phyloP scores from a whole-genome alignment of 352 stramenopile genomes.

The Phytophthora pinifolia region DNA sequence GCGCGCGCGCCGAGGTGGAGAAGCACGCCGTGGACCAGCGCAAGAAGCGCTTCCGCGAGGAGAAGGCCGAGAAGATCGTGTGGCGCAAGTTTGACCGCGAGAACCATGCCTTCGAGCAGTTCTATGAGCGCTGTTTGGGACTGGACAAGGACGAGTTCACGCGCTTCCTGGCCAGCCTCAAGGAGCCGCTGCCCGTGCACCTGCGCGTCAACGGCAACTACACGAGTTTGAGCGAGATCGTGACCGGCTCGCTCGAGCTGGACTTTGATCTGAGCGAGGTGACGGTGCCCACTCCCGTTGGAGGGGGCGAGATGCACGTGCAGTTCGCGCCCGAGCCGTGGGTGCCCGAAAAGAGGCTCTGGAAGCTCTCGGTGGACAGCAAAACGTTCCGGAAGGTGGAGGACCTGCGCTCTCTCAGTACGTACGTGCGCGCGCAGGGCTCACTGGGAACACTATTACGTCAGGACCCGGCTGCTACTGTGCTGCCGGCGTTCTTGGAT shows the following conservation, averaged over 20 bases:
- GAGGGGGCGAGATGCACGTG: conserved; percentile 56
- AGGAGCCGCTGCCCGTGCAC: conserved; percentile 74
- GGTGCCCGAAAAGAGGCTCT: conserved; percentile 61
- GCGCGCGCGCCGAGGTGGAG: conserved; percentile 50
- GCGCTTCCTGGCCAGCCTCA: conserved; percentile 79
- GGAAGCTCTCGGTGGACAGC: conserved; percentile 75
- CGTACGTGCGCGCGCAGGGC: conserved; percentile 92
- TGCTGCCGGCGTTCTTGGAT: conserved; percentile 94
- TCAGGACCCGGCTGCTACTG: conserved; percentile 96
- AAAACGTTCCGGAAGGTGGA: conserved; percentile 89
- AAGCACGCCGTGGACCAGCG: conserved; percentile 53
- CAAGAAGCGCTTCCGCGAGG: conserved; percentile 61
- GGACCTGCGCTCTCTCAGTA: conserved; percentile 87
- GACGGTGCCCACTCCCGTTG: conserved; percentile 52
- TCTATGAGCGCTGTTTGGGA: conserved; percentile 78
- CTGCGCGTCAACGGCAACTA: conserved; percentile 90
- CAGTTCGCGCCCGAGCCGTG: conserved; percentile 67
- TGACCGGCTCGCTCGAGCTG: conserved; percentile 67
- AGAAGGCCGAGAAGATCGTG: conserved; percentile 83
- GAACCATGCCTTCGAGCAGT: conserved; percentile 80
- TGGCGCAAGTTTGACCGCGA: conserved; percentile 88
- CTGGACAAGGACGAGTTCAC: conserved; percentile 74
- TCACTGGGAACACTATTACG: conserved; percentile 88
- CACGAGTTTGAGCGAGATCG: conserved; percentile 76
- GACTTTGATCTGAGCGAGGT: conserved; percentile 67